Percentiles rank a stretch among this genome's conserved stretches.
These are phyloP conservation scores for Salvia splendens DNA, from an alignment of 257 asterid genomes.

Conservation along the genomic window DNA sequence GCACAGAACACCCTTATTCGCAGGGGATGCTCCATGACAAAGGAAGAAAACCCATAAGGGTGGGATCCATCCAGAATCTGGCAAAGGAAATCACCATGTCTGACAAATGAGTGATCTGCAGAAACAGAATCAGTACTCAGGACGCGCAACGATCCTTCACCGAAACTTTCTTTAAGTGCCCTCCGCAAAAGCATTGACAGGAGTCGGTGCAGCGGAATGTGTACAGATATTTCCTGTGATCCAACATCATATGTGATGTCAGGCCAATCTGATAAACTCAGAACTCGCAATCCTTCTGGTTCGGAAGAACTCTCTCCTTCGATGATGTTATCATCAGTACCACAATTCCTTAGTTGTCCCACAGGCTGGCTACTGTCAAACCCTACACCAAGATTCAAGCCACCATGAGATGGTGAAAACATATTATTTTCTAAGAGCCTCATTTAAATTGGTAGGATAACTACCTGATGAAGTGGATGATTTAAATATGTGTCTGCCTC, in stretches of 20 bases:
- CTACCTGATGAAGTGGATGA: constrained; percentile 45
- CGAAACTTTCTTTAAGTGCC: constrained; percentile 74
- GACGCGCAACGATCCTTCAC: constrained; percentile 47
- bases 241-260: constrained; percentile 79
- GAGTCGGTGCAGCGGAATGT: constrained; percentile 85
- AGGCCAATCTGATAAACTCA: constrained; percentile 84
- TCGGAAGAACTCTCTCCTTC: constrained; percentile 65
- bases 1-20: constrained; percentile 96
- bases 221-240: constrained; percentile 81
- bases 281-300: constrained; percentile 66
- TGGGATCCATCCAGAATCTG: constrained; percentile 81
- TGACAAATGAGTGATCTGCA: constrained; percentile 45
- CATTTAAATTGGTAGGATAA: constrained; percentile 45
- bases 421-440: constrained; percentile 39
- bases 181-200: constrained; percentile 74
- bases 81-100: constrained; percentile 59
- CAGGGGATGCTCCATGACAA: constrained; percentile 92
- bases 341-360: constrained; percentile 46
- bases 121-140: constrained; percentile 38
- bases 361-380: constrained; percentile 45
- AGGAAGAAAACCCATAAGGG: constrained; percentile 88
- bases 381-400: constrained; percentile 43
- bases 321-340: constrained; percentile 49
- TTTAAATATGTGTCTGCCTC: constrained; percentile 54
- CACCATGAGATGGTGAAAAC: constrained; percentile 44